Evolutionary conservation across 148 eudicot species (phyloP), one percentile per base, ranked within the genome.

Genomic region (Fagopyrum esculentum): DNA sequence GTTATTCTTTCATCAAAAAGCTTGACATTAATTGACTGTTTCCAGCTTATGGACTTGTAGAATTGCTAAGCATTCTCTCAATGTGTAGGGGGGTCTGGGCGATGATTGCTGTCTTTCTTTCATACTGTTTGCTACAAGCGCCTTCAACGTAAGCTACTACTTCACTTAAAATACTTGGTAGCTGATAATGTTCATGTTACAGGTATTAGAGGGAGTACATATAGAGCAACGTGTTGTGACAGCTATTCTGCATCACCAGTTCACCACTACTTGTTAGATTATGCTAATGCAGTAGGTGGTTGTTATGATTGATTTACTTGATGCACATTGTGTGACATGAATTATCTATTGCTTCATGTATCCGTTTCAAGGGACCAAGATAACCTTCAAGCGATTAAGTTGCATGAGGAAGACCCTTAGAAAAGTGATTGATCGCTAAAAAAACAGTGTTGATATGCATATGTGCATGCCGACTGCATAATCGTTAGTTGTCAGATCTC

Each of bases 81-180:
- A 46, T 71, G 16, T 50, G 40, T 83, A 95, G 99, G 91, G 99
- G 99, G 50, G 78, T 90, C 52, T 95, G 97, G 92, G 99, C 97
- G 69, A 92, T 95, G 99, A 83, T 92, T 79, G 99, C 97, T 17
- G 97, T 95, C 70, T 90, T 87, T 79, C 96, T 95, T 81, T 82
- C 99, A 44, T 95, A 95, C 80, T 87, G 94, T 78, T 89, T 95
- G 87, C 84, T 95, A 71, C 99, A 95, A 85, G 96, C 99, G 57
- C 99, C 99, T 77, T 92, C 97, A 46, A 92, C 99, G 97, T 95
- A 83, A 90, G 98, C 82, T 77, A 13, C 73, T 29, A 22, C 45
- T 9, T 63, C 6, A 9, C 51, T 45, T 8, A n/a, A 9, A 45
- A 45, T 35, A 15, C 10, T 9, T 52, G 13, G 3, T 48, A 40